Conservation (phyloP, 192 early-diverging fungal species). For the Phycomyces blakesleeanus region DNA sequence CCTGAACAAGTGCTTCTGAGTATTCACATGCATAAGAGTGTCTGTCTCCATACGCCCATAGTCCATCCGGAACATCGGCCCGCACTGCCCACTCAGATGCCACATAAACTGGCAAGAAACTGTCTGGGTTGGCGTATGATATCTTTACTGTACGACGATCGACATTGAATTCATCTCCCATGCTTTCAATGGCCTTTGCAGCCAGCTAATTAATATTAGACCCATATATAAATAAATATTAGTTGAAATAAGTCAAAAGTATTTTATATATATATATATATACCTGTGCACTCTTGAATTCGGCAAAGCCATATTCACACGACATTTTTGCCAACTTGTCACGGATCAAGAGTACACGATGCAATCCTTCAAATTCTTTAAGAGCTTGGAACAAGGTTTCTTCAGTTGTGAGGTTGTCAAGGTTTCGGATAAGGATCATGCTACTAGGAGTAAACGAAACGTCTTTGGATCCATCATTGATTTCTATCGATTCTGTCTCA, state of each 20-base stretch:
- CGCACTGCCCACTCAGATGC: slow-evolving; percentile 55
- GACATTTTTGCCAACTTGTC: slow-evolving; percentile 55
- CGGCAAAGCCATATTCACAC: slow-evolving; percentile 63
- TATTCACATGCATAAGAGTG: slow-evolving; percentile 41
- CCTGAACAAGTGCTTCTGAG: slow-evolving; percentile 6
- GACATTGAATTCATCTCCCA: slow-evolving; percentile 34
- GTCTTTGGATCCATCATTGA: slow-evolving; percentile 62
- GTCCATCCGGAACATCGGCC: slow-evolving; percentile 31
- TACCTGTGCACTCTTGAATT: slow-evolving; percentile 50
- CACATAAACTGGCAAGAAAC: slow-evolving; percentile 61
- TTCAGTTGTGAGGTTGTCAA: slow-evolving; percentile 60
- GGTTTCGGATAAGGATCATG: slow-evolving; percentile 53
- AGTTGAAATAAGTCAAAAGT: too few relatives aligned
- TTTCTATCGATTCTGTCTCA: slow-evolving; percentile 21
- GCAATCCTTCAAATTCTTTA: slow-evolving; percentile 17
- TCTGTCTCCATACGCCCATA: slow-evolving; percentile 62
- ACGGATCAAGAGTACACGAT: slow-evolving; percentile 48
- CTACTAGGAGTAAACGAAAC: slow-evolving; percentile 46
- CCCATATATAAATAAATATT: too few relatives aligned
- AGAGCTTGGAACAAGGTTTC: slow-evolving; percentile 42
- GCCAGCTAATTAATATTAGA: too few relatives aligned
- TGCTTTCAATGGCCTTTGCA: slow-evolving; percentile 28
- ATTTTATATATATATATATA: too few relatives aligned
- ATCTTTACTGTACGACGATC: slow-evolving; percentile 42
- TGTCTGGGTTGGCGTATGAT: slow-evolving; percentile 50